Evolutionary conservation across 1,284 basidiomycete species (phyloP).

Genomic region (Testicularia cyperi): DNA sequence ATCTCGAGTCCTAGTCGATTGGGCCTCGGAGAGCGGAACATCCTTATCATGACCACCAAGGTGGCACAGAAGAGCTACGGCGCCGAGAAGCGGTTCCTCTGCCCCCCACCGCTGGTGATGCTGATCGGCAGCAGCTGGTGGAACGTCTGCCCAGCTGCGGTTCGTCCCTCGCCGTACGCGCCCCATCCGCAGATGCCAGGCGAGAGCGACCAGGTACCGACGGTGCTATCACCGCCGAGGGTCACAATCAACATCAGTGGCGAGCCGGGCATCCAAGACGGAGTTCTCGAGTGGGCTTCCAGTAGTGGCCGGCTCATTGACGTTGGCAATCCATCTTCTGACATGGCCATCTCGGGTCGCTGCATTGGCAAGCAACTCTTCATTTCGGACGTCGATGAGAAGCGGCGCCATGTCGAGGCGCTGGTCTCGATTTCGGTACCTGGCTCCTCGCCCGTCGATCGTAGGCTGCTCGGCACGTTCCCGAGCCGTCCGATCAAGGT

Average conservation of each 20-base stretch:
- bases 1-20: constrained; percentile 80
- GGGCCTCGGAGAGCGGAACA: constrained; percentile 84
- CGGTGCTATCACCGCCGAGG: constrained; percentile 74
- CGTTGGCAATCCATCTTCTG: constrained; percentile 66
- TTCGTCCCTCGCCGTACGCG: constrained; percentile 56
- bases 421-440: constrained; percentile 73
- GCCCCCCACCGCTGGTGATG: constrained; percentile 90
- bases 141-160: constrained; percentile 61
- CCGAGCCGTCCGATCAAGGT: constrained; percentile 92
- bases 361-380: constrained; percentile 86
- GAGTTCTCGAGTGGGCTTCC: constrained; percentile 79
- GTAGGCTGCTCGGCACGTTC: constrained; percentile 70
- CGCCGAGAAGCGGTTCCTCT: constrained; percentile 93
- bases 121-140: constrained; percentile 95
- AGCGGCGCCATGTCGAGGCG: constrained; percentile 49
- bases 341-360: constrained; percentile 65
- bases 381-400: constrained; percentile 73
- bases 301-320: constrained; percentile 79
- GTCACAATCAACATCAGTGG: constrained; percentile 89
- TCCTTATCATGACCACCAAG: constrained; percentile 93
- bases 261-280: constrained; percentile 78
- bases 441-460: constrained; percentile 67
- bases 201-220: constrained; percentile 55
- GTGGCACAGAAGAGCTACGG: constrained; percentile 97
- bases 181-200: constrained; percentile 4